phyloP scores from a whole-genome alignment of 768 basidiomycete species.

The Punctularia strigosozonata region DNA sequence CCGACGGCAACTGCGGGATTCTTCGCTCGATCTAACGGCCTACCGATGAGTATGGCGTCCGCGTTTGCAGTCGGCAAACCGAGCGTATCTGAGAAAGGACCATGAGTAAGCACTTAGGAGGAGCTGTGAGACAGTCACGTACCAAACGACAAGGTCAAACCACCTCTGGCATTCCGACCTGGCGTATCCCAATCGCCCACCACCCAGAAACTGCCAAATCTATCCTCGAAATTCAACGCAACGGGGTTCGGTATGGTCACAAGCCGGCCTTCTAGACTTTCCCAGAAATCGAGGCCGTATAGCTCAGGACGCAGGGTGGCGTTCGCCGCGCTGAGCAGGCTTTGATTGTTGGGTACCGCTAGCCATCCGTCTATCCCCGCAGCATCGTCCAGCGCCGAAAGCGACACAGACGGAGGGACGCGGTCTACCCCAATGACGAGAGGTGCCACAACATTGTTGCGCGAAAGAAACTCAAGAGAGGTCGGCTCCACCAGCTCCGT shows the following conservation, averaged over 20 bases:
- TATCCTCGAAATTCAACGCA: conserved; percentile 37
- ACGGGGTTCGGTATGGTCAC: conserved; percentile 39
- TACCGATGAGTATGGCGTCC: conserved; percentile 42
- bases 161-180: conserved; percentile 44
- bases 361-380: conserved; percentile 44
- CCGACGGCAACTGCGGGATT: conserved; percentile 42
- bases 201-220: conserved; percentile 47
- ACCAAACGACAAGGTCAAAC: conserved; percentile 39
- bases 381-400: conserved; percentile 40
- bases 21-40: conserved; percentile 38
- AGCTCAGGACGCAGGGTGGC: conserved; percentile 34
- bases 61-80: conserved; percentile 46
- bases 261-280: conserved; percentile 46
- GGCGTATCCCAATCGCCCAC: conserved; percentile 43
- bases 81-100: conserved; percentile 25
- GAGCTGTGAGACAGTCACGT: background rate
- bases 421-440: conserved; percentile 41
- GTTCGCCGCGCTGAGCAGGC: conserved; percentile 31
- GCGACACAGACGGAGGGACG: conserved; percentile 35
- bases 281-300: conserved; percentile 55
- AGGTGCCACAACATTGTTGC: conserved; percentile 32
- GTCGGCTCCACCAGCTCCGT: conserved; percentile 38
- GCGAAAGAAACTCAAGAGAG: conserved; percentile 30
- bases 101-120: background rate
- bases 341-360: conserved; percentile 41